Percentiles rank a stretch among this genome's conserved stretches.
Evolutionary conservation across 1,139 yeast genomes (phyloP).

Genomic region (Yarrowia galli): DNA sequence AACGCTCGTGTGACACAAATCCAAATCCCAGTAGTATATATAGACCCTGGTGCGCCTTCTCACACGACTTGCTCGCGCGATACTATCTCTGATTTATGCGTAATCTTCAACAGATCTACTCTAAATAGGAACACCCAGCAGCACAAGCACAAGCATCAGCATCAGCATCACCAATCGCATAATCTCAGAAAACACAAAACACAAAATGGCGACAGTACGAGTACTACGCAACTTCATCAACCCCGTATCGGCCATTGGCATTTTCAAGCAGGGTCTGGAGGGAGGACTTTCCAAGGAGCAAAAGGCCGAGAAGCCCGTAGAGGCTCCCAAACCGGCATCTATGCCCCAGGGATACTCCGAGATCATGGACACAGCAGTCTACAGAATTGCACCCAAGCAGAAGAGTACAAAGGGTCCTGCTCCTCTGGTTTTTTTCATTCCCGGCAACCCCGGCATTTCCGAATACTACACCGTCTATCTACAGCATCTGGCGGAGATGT

Average conservation of each 20-base stretch:
- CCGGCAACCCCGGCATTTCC: conserved; percentile 74
- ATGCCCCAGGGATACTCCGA: conserved; percentile 39
- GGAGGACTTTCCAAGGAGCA: conserved; percentile 11
- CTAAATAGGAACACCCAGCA: not conserved
- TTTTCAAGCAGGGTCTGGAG: conserved; percentile 26
- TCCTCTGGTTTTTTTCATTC: conserved; percentile 61
- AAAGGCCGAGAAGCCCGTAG: conserved; percentile 13
- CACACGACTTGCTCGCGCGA: conserved; percentile 28
- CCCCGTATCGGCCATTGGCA: conserved; percentile 26
- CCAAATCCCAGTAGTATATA: conserved; percentile 6
- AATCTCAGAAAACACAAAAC: no score
- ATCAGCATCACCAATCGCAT: no score
- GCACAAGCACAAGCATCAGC: not conserved
- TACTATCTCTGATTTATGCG: conserved; percentile 1
- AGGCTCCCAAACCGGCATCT: conserved; percentile 4
- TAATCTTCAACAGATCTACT: conserved; percentile 38
- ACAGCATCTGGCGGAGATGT: conserved; percentile 54
- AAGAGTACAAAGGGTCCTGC: conserved; percentile 40
- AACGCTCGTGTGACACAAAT: conserved; percentile 23
- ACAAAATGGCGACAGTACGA: conserved; percentile 32
- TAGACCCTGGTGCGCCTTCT: conserved; percentile 14
- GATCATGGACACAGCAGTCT: conserved; percentile 42
- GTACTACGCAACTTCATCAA: conserved; percentile 34
- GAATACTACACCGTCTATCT: conserved; percentile 64
- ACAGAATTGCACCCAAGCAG: conserved; percentile 41